phyloP scores from a whole-genome alignment of 2,329 filamentous ascomycete species.

The Xylariales sp. region DNA sequence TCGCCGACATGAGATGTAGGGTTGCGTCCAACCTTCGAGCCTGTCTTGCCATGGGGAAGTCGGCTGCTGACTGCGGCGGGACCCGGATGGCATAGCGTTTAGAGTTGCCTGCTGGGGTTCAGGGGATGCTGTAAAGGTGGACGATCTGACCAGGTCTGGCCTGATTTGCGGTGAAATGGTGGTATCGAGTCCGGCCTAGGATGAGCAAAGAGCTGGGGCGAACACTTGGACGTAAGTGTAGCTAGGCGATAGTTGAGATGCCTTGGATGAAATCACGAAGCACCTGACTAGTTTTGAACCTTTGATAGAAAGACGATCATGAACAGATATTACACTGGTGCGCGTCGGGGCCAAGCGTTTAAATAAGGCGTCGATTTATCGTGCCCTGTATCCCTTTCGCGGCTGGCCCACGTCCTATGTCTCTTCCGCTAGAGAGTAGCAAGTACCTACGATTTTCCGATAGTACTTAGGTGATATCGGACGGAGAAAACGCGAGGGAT shows the following conservation, averaged over 20 bases:
- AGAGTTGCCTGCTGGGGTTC: slow-evolving; percentile 15
- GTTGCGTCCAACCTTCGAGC: slow-evolving; percentile 59
- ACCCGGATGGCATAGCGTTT: slow-evolving; percentile 46
- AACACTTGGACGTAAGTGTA: neutral
- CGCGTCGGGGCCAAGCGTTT: slow-evolving; percentile 26
- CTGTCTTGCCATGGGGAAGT: slow-evolving; percentile 65
- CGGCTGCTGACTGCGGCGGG: slow-evolving; percentile 37
- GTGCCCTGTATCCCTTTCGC: slow-evolving; percentile 30
- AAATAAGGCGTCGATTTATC: slow-evolving; percentile 29
- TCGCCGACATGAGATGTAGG: neutral
- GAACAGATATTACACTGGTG: slow-evolving; percentile 16
- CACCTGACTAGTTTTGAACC: slow-evolving; percentile 13
- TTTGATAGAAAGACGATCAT: slow-evolving; percentile 12
- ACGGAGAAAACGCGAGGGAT: slow-evolving; percentile 36
- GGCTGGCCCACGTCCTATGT: slow-evolving; percentile 28
- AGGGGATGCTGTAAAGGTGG: slow-evolving; percentile 14
- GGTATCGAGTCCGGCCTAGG: neutral
- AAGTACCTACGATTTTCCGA: slow-evolving; percentile 29
- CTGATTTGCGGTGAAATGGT: slow-evolving; percentile 7
- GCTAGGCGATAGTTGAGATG: neutral
- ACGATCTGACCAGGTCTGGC: slow-evolving; percentile 1
- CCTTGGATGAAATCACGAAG: slow-evolving; percentile 11
- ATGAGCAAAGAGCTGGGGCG: neutral
- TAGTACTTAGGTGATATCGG: slow-evolving; percentile 36
- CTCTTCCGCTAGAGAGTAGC: slow-evolving; percentile 24